Percentiles rank a stretch among this genome's conserved stretches.
These are phyloP conservation scores for Plasmodium sp. DNA, from an alignment of 169 alveolate genomes.

Conservation along the genomic window DNA sequence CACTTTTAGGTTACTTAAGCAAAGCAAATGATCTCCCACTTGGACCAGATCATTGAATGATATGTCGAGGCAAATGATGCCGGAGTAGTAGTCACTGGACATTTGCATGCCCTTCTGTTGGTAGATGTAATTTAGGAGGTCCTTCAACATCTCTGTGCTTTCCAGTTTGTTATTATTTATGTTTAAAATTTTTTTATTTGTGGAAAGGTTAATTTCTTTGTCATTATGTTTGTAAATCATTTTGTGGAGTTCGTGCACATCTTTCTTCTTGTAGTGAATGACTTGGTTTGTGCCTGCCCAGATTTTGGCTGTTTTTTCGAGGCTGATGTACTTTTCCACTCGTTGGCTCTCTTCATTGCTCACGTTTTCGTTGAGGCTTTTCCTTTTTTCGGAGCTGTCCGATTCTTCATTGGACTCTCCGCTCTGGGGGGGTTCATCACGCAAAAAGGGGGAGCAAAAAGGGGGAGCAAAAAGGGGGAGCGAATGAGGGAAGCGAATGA, in stretches of 20 bases:
- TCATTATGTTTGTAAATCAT: constrained; percentile 48
- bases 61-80: constrained; percentile 46
- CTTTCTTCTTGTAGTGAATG: constrained; percentile 28
- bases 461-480: background rate
- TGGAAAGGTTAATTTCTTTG: constrained; percentile 54
- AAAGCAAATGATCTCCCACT: constrained; percentile 16
- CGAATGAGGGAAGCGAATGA: too few species aligned
- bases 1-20: constrained; percentile 14
- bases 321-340: constrained; percentile 41
- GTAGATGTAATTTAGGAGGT: constrained; percentile 27
- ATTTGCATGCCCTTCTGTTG: background rate
- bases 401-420: constrained; percentile 38
- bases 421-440: constrained; percentile 14
- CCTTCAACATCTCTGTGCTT: constrained; percentile 6
- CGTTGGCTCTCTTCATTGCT: constrained; percentile 17
- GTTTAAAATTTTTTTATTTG: constrained; percentile 37
- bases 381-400: constrained; percentile 43
- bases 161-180: constrained; percentile 52
- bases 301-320: constrained; percentile 42
- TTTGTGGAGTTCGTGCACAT: constrained; percentile 32
- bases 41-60: constrained; percentile 36
- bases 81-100: constrained; percentile 14
- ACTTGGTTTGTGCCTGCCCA: constrained; percentile 72
- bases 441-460: background rate
- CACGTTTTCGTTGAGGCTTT: constrained; percentile 27